phyloP scores from a whole-genome alignment of 805 yeast genomes.

The Candida manassasensis region DNA sequence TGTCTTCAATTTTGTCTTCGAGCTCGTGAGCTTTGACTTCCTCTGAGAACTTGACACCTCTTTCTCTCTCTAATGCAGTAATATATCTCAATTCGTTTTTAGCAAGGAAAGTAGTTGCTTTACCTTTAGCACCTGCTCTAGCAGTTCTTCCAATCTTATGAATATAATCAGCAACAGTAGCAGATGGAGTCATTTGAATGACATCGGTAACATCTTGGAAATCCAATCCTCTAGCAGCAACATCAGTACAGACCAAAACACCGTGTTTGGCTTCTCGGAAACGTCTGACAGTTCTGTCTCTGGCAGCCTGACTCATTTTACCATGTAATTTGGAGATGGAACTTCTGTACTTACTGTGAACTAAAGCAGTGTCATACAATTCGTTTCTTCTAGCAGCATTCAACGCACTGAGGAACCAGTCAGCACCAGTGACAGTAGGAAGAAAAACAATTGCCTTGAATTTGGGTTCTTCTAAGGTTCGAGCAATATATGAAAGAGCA shows the following conservation, averaged over 20 bases:
- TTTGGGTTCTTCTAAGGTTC: slow-evolving; percentile 30
- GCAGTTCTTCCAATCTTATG: slow-evolving; percentile 97
- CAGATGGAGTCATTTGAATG: slow-evolving; percentile 74
- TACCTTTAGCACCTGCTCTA: slow-evolving; percentile 80
- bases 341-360: slow-evolving; percentile 18
- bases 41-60: slow-evolving; percentile 52
- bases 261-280: slow-evolving; percentile 49
- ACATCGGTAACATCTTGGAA: slow-evolving; percentile 86
- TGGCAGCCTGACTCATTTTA: slow-evolving; percentile 59
- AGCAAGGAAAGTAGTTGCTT: slow-evolving; percentile 57
- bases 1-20: slow-evolving; percentile 17
- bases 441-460: slow-evolving; percentile 82
- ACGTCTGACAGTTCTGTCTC: slow-evolving; percentile 54
- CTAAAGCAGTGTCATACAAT: slow-evolving; percentile 12
- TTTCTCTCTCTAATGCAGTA: slow-evolving; percentile 40
- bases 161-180: slow-evolving; percentile 71
- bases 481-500: slow-evolving; percentile 47
- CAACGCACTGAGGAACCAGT: slow-evolving; percentile 47
- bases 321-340: slow-evolving; percentile 55
- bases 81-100: slow-evolving; percentile 55
- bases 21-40: slow-evolving; percentile 34
- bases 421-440: slow-evolving; percentile 71
- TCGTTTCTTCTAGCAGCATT: slow-evolving; percentile 10
- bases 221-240: slow-evolving; percentile 96
- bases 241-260: slow-evolving; percentile 80